These are phyloP conservation scores for Calvatia gigantea DNA, from an alignment of 768 basidiomycete genomes.

Conservation along the genomic window DNA sequence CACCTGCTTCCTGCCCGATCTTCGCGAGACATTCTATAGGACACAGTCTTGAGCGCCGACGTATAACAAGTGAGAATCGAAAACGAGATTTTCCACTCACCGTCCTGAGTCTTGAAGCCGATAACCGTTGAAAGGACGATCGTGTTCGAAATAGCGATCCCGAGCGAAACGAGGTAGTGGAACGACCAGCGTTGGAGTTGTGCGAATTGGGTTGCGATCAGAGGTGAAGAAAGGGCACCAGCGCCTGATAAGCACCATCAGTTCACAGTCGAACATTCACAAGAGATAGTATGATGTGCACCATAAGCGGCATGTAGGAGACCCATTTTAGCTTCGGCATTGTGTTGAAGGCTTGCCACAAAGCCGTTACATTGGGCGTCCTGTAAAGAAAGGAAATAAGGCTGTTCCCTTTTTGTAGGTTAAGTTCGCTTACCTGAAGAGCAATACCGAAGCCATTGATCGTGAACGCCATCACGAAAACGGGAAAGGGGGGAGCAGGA, in stretches of 20 bases:
- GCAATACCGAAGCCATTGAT: slow-evolving; percentile 42
- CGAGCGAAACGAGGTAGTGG: slow-evolving; percentile 71
- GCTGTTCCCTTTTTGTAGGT: not conserved
- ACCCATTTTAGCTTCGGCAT: slow-evolving; percentile 64
- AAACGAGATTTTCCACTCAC: slow-evolving; percentile 28
- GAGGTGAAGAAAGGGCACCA: slow-evolving; percentile 66
- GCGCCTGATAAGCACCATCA: slow-evolving; percentile 36
- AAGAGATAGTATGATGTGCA: slow-evolving; percentile 13
- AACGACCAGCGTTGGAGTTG: slow-evolving; percentile 67
- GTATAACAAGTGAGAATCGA: not conserved
- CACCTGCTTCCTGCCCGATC: slow-evolving; percentile 48
- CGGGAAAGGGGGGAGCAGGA: slow-evolving; percentile 61
- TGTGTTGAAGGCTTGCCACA: slow-evolving; percentile 55
- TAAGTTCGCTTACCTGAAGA: slow-evolving; percentile 34
- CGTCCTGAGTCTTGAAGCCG: slow-evolving; percentile 66
- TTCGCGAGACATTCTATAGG: slow-evolving; percentile 48
- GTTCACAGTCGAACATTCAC: not conserved
- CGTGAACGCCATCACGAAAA: slow-evolving; percentile 46
- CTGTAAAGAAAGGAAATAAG: slow-evolving; percentile 27
- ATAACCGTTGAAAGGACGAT: slow-evolving; percentile 55
- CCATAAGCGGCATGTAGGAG: slow-evolving; percentile 66
- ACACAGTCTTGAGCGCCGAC: not conserved
- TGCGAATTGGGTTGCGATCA: slow-evolving; percentile 81
- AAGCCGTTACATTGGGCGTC: slow-evolving; percentile 74
- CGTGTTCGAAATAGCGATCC: slow-evolving; percentile 58